Evolutionary conservation across 2,329 filamentous ascomycete genomes (phyloP), one percentile per base, ranked within the genome.

Genomic region (Penicillium sp.): DNA sequence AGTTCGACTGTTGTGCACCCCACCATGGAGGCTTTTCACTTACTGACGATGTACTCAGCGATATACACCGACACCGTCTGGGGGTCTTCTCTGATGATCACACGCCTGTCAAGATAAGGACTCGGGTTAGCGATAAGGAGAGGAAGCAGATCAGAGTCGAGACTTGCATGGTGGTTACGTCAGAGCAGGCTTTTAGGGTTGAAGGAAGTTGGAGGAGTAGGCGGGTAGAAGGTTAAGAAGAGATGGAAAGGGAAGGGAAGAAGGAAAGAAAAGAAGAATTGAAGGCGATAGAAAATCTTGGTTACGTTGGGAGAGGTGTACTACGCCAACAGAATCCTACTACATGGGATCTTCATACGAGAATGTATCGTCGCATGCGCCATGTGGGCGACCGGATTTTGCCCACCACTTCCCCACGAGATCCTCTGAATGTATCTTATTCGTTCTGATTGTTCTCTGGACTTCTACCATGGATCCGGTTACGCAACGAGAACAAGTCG

Each of bases 11-110:
- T n/a, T 16, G 16, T n/a, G 35, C 35, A 16, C n/a, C 27, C 14
- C n/a, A 19, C 14, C n/a, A 35, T 35, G 35, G 57, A 42, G 37
- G 53, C 56, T 16, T 52, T 37, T 37, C 50, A 56, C 80, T 65
- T 77, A 87, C 85, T 82, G 76, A 93, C 86, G 67, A 95, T 88
- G 76, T 93, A 92, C 74, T 90, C 87, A 60, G 90, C 89, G 64
- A 93, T 89, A 74, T 93, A 92, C 66, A 82, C 81, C 69, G 90
- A 90, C 55, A 89, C 89, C 60, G 82, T 79, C 54, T 81, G 75
- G 65, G 88, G 82, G 68, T 91, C 83, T 73, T 93, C 87, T 72
- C 90, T 84, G 71, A 95, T 90, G 75, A 95, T 93, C 70, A 95
- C 85, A 79, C 90, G 87, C 90, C 91, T 95, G 67, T 35, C 31